phyloP scores from a whole-genome alignment of 345 rosid species.

The Brassica rapa region DNA sequence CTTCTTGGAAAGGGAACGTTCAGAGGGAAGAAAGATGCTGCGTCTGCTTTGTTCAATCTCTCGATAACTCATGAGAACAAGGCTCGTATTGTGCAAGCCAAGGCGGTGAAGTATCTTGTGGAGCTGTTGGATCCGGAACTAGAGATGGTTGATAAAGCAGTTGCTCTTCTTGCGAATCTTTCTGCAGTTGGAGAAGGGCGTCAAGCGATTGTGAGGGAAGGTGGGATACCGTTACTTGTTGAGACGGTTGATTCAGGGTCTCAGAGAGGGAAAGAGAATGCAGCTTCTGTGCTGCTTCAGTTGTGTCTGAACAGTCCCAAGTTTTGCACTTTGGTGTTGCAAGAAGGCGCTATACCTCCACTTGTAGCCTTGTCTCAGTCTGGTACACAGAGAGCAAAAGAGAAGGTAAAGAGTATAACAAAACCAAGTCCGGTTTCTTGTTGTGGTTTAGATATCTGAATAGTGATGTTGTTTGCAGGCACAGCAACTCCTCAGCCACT shows the following conservation, averaged over 20 bases:
- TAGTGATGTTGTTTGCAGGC: conserved; percentile 57
- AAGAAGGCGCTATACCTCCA: conserved; percentile 97
- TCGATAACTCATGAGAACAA: conserved; percentile 93
- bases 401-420: conserved; percentile 65
- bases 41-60: conserved; percentile 86
- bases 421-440: background rate
- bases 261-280: conserved; percentile 89
- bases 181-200: conserved; percentile 83
- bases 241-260: conserved; percentile 86
- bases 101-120: conserved; percentile 80
- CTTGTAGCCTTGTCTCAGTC: conserved; percentile 90
- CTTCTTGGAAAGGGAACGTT: conserved; percentile 81
- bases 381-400: conserved; percentile 93
- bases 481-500: conserved; percentile 91
- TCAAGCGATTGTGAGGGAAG: conserved; percentile 65
- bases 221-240: conserved; percentile 75
- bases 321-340: conserved; percentile 84
- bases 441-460: conserved; percentile 20
- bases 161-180: conserved; percentile 86
- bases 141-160: conserved; percentile 92
- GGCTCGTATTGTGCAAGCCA: conserved; percentile 92
- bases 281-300: conserved; percentile 80
- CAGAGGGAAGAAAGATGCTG: conserved; percentile 93
- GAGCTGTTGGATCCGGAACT: conserved; percentile 65
- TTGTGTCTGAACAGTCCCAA: conserved; percentile 75